Conservation (phyloP, 1,284 basidiomycete genomes). For the Trichosporon ovoides region DNA sequence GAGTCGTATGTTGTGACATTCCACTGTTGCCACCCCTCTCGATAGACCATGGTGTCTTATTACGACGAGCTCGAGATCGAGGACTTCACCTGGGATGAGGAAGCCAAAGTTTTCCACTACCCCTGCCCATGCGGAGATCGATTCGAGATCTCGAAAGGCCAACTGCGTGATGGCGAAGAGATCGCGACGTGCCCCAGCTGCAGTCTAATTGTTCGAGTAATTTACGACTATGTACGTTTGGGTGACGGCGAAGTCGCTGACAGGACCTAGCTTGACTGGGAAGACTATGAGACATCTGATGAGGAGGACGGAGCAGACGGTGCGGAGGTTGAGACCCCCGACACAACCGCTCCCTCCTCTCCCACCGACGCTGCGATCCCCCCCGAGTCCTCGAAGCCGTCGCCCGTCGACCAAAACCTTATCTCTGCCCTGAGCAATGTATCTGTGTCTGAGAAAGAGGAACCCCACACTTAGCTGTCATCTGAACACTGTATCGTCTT, state of each 20-base stretch:
- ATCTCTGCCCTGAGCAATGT: not conserved
- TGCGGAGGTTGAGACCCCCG: constrained; percentile 10
- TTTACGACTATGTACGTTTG: constrained; percentile 84
- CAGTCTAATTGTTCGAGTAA: constrained; percentile 83
- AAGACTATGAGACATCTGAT: constrained; percentile 47
- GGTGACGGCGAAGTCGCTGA: not conserved
- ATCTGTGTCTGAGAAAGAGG: not conserved
- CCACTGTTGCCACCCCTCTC: not conserved
- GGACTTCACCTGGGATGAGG: constrained; percentile 87
- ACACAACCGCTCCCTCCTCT: constrained; percentile 9
- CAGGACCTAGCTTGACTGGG: constrained; percentile 45
- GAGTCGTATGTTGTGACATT: not conserved
- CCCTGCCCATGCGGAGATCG: constrained; percentile 98
- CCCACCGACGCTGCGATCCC: not conserved
- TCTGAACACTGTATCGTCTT: not conserved
- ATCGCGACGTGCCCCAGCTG: constrained; percentile 97
- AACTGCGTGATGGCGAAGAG: constrained; percentile 87
- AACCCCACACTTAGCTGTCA: not conserved
- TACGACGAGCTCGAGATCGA: constrained; percentile 72
- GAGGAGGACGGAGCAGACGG: constrained; percentile 29
- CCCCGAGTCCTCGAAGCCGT: too few relatives aligned
- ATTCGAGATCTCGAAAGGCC: constrained; percentile 87
- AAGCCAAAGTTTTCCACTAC: constrained; percentile 81
- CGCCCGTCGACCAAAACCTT: not conserved
- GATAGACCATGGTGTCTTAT: constrained; percentile 37